Conservation (phyloP, 495 filamentous ascomycete genomes). For the Jackrogersella minutella region DNA sequence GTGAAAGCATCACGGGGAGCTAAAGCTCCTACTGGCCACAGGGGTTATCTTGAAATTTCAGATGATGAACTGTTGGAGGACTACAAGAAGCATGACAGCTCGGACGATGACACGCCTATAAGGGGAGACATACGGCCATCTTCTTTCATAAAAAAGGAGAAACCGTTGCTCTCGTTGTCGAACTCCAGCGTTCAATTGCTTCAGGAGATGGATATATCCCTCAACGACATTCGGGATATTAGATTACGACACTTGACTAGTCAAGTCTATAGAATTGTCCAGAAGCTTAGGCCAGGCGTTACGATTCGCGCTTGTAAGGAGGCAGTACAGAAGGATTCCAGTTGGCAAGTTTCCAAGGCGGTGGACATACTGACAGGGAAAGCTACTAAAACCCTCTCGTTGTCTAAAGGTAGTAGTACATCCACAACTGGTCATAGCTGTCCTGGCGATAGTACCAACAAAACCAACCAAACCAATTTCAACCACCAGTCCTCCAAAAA, state of each 20-base stretch:
- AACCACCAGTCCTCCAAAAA: background rate
- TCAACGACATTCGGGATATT: constrained; percentile 42
- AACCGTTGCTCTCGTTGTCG: background rate
- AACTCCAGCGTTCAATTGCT: constrained; percentile 19
- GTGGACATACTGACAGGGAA: constrained; percentile 33
- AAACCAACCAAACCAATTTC: background rate
- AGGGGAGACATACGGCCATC: constrained; percentile 76
- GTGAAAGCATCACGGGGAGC: constrained; percentile 11
- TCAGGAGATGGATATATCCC: constrained; percentile 28
- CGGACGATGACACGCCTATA: constrained; percentile 53
- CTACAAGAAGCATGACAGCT: constrained; percentile 52
- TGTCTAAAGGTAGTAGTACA: constrained; percentile 11
- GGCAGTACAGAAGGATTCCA: constrained; percentile 36
- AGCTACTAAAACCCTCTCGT: constrained; percentile 5
- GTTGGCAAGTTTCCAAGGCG: constrained; percentile 42
- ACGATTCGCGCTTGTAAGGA: constrained; percentile 40
- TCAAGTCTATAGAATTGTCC: constrained; percentile 44
- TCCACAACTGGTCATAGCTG: background rate
- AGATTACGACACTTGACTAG: constrained; percentile 39
- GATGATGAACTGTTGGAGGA: constrained; percentile 54
- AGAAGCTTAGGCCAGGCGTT: constrained; percentile 28
- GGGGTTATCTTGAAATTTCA: constrained; percentile 51
- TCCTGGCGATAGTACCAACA: background rate
- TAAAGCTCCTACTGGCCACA: constrained; percentile 34
- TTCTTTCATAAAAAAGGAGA: constrained; percentile 58